Evolutionary conservation across 257 asterid genomes (phyloP).

Genomic region (Apocynum venetum): DNA sequence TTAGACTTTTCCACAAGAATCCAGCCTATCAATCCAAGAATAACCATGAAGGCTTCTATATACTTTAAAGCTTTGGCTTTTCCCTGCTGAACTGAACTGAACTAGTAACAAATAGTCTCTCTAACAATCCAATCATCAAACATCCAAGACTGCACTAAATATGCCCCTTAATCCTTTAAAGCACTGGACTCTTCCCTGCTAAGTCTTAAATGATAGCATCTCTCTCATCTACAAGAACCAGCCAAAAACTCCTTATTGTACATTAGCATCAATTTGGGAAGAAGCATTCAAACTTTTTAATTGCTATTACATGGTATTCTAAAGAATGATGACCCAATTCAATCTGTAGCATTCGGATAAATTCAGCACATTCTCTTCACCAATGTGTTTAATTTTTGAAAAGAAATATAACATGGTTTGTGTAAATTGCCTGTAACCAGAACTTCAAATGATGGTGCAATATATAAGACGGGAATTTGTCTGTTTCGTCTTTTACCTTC

Average conservation of each 20-base stretch:
- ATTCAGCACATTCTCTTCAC: not conserved
- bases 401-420: not conserved
- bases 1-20: not conserved
- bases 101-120: not conserved
- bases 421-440: not conserved
- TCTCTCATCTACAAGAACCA: conserved; percentile 3
- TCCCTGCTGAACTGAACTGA: not conserved
- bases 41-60: not conserved
- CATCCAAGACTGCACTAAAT: not conserved
- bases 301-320: not conserved
- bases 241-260: not conserved
- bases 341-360: not conserved
- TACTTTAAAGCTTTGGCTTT: not conserved
- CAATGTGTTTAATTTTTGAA: not conserved
- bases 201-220: not conserved
- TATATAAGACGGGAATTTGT: not conserved
- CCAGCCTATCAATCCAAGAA: not conserved
- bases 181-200: not conserved
- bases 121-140: not conserved
- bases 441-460: not conserved
- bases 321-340: not conserved
- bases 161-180: not conserved
- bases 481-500: not conserved
- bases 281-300: not conserved
- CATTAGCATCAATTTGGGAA: not conserved